phyloP scores from a whole-genome alignment of 306 rosid species.

The Fagus sylvatica region DNA sequence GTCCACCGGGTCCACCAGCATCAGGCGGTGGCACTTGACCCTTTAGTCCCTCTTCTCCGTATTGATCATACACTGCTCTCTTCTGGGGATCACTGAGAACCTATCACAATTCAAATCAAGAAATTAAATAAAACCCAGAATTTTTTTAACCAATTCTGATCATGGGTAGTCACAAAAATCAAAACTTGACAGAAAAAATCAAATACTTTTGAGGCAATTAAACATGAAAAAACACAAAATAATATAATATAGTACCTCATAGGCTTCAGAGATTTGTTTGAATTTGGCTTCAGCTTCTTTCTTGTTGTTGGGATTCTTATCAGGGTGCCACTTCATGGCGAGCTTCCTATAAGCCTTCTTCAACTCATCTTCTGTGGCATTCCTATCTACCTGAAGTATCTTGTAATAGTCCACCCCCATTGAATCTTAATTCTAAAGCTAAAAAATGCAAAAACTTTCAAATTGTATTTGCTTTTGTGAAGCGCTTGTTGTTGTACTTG shows the following conservation, averaged over 20 bases:
- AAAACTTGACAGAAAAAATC: neutral
- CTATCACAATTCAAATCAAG: constrained; percentile 27
- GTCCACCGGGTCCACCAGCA: constrained; percentile 46
- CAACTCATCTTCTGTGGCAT: constrained; percentile 64
- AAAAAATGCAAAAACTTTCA: neutral
- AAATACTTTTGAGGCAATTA: too few relatives aligned
- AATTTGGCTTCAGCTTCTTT: constrained; percentile 74
- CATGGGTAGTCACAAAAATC: neutral
- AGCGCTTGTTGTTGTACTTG: neutral
- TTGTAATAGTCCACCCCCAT: constrained; percentile 75
- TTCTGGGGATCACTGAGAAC: constrained; percentile 77
- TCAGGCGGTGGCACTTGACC: constrained; percentile 75
- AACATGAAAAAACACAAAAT: too few relatives aligned
- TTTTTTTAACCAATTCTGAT: neutral
- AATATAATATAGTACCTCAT: constrained; percentile 34
- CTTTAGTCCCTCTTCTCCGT: constrained; percentile 71
- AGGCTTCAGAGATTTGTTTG: constrained; percentile 71
- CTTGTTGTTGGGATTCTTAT: constrained; percentile 61
- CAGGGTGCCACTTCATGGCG: constrained; percentile 85
- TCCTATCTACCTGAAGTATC: constrained; percentile 61
- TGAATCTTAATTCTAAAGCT: neutral
- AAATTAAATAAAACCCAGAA: constrained; percentile 19
- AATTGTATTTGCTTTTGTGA: neutral
- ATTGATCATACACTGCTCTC: constrained; percentile 65
- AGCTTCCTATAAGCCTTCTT: constrained; percentile 74